Conservation (phyloP, 2,329 filamentous ascomycete species). For the Hirsutella rhossiliensis region DNA sequence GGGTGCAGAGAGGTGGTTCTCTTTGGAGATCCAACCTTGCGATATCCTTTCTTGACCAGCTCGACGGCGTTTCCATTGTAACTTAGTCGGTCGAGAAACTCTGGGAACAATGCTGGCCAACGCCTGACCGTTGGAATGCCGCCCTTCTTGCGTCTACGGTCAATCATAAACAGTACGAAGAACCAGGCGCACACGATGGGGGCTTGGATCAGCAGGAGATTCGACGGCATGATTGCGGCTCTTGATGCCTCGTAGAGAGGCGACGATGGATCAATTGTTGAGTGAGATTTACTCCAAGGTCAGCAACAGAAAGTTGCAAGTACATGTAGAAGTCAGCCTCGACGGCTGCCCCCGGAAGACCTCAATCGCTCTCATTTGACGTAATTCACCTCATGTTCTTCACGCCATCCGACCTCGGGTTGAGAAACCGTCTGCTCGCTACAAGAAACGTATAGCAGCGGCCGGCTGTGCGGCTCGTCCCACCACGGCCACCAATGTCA, state of each 20-base stretch:
- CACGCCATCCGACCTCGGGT: too few relatives aligned
- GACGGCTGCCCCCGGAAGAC: not conserved
- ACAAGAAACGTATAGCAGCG: too few relatives aligned
- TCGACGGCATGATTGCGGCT: not conserved
- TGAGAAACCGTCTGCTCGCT: too few relatives aligned
- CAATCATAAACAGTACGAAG: not conserved
- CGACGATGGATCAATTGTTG: not conserved
- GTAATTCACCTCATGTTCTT: not conserved
- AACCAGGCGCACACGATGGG: not conserved
- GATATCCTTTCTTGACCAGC: slow-evolving; percentile 5
- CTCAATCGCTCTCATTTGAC: not conserved
- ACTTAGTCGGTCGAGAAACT: slow-evolving; percentile 6
- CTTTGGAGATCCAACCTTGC: not conserved
- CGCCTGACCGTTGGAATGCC: slow-evolving; percentile 3
- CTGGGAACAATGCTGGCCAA: slow-evolving; percentile 4
- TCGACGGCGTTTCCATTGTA: slow-evolving; percentile 4
- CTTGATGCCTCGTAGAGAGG: too few relatives aligned
- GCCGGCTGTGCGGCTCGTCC: too few relatives aligned
- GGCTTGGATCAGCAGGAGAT: not conserved
- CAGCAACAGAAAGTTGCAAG: not conserved
- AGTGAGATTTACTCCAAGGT: not conserved
- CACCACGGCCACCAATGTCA: too few relatives aligned
- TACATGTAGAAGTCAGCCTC: not conserved
- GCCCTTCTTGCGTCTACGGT: not conserved
- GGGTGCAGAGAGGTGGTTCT: too few relatives aligned